Percentiles rank a stretch among this genome's conserved stretches.
phyloP scores from a whole-genome alignment of 192 early-diverging fungal species.

The Powellomyces hirtus region DNA sequence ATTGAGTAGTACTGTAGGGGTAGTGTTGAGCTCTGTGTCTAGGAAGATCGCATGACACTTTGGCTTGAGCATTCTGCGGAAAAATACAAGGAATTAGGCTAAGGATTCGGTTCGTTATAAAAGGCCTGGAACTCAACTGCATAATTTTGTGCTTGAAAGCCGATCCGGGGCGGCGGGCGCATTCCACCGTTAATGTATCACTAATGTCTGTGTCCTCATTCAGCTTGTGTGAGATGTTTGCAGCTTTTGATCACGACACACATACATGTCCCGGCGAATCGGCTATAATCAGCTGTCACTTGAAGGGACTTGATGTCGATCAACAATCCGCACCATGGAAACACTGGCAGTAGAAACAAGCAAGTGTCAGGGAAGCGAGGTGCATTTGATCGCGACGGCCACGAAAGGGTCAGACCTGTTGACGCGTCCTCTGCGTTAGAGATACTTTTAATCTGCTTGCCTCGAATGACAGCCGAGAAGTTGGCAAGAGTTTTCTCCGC shows the following conservation, averaged over 20 bases:
- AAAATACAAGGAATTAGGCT: slow-evolving; percentile 1
- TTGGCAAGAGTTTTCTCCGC: slow-evolving; percentile 74
- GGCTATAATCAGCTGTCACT: slow-evolving; percentile 67
- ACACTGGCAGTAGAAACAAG: slow-evolving; percentile 42
- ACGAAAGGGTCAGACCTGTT: background rate
- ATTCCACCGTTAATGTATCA: slow-evolving; percentile 49
- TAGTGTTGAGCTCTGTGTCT: slow-evolving; percentile 61
- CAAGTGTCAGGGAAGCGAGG: background rate
- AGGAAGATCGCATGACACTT: slow-evolving; percentile 65
- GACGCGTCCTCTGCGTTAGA: background rate
- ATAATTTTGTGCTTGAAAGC: slow-evolving; percentile 50
- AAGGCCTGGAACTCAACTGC: slow-evolving; percentile 13
- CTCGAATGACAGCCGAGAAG: slow-evolving; percentile 50
- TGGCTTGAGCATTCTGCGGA: slow-evolving; percentile 53
- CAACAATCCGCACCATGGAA: slow-evolving; percentile 83
- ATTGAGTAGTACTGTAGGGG: slow-evolving; percentile 65
- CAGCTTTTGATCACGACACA: background rate
- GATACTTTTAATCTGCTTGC: background rate
- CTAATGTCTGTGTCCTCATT: slow-evolving; percentile 36
- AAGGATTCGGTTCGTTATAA: background rate
- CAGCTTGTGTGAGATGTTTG: background rate
- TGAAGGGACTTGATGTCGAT: slow-evolving; percentile 67
- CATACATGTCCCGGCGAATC: slow-evolving; percentile 42
- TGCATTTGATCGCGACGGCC: background rate
- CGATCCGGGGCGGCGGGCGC: slow-evolving; percentile 32